phyloP scores from a whole-genome alignment of 2,329 filamentous ascomycete genomes.

The Calcarisporium arbuscula region DNA sequence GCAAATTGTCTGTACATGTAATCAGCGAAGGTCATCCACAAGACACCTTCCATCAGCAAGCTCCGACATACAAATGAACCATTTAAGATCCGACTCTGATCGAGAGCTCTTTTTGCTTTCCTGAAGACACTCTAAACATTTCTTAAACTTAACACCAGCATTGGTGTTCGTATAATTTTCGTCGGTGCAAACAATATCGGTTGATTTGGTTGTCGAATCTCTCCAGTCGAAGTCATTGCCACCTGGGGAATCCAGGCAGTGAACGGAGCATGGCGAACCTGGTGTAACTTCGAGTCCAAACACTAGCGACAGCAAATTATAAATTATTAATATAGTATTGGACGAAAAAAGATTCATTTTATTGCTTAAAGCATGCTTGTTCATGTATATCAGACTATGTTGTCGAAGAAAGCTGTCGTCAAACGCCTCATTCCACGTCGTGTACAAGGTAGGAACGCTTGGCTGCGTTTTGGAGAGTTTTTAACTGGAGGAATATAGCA shows the following conservation, averaged over 20 bases:
- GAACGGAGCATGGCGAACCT: slow-evolving; percentile 41
- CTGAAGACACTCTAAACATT: slow-evolving; percentile 40
- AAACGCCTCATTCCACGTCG: too few relatives aligned
- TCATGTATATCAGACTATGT: too few relatives aligned
- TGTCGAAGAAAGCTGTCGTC: too few relatives aligned
- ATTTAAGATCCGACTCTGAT: slow-evolving; percentile 34
- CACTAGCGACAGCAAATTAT: slow-evolving; percentile 11
- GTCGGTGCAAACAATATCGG: slow-evolving; percentile 42
- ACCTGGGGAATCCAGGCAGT: slow-evolving; percentile 36
- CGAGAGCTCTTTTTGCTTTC: slow-evolving; percentile 34
- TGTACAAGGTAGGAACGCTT: slow-evolving; percentile 47
- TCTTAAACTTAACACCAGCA: slow-evolving; percentile 38
- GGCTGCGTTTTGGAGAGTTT: too few relatives aligned
- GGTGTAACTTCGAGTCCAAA: slow-evolving; percentile 40
- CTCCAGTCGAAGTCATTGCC: slow-evolving; percentile 25
- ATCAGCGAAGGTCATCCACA: neutral
- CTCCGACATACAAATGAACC: slow-evolving; percentile 40
- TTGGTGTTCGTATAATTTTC: slow-evolving; percentile 28
- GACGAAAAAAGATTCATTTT: slow-evolving; percentile 3
- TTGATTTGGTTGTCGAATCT: slow-evolving; percentile 33
- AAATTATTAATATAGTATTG: slow-evolving; percentile 11
- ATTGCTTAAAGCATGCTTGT: too few relatives aligned
- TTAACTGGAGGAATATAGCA: too few relatives aligned
- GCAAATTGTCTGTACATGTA: slow-evolving; percentile 36
- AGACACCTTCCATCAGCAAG: neutral